Percentiles rank a stretch among this genome's conserved stretches.
Evolutionary conservation across 441 rosid genomes (phyloP).

Genomic region (Metrosideros polymorpha): DNA sequence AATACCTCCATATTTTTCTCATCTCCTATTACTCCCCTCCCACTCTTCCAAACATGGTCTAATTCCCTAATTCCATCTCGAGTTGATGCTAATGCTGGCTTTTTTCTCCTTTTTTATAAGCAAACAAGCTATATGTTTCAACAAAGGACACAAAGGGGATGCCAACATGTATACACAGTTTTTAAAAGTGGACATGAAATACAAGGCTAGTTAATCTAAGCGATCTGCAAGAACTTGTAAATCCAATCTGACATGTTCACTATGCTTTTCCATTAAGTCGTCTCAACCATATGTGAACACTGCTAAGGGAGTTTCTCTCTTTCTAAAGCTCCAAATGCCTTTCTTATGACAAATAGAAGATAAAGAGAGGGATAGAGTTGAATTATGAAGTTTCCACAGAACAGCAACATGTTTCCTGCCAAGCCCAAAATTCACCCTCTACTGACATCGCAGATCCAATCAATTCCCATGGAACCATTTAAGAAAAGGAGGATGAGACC

Average conservation of each 20-base stretch:
- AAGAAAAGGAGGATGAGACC: neutral
- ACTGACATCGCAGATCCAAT: neutral
- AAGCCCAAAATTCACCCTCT: neutral
- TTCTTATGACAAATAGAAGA: neutral
- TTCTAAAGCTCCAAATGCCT: neutral
- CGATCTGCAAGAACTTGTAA: neutral
- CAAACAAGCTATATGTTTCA: neutral
- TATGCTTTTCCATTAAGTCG: neutral
- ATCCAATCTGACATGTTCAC: neutral
- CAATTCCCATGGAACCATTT: neutral
- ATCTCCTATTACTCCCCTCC: neutral
- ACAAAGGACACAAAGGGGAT: neutral
- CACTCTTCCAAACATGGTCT: neutral
- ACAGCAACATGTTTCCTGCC: neutral
- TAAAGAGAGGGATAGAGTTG: neutral
- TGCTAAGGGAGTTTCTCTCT: neutral
- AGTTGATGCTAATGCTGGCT: neutral
- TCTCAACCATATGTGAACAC: neutral
- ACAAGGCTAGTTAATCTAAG: neutral
- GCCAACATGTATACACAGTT: neutral
- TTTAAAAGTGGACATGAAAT: neutral
- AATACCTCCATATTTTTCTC: neutral
- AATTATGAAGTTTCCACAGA: neutral
- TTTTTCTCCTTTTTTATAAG: neutral
- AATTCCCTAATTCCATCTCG: neutral